A percentile compares a stretch with the other conserved stretches of the same genome.
These are phyloP conservation scores for Lagerstroemia speciosa DNA, from an alignment of 345 rosid genomes.

Conservation along the genomic window DNA sequence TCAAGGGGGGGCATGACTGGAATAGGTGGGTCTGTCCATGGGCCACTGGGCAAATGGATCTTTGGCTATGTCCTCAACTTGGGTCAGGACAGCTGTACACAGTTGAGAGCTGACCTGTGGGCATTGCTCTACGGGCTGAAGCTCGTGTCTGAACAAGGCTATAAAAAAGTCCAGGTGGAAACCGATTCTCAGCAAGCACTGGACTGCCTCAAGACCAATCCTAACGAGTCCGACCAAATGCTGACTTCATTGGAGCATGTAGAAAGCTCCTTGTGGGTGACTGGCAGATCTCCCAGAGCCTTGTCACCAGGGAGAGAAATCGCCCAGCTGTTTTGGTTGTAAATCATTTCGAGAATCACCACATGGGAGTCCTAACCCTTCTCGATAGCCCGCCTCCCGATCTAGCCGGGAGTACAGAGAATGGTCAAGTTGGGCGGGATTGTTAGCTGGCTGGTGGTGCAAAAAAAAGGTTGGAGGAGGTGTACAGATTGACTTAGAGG, in stretches of 20 bases:
- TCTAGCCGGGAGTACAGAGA: conserved; percentile 6
- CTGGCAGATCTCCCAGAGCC: conserved; percentile 36
- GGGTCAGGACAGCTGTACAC: conserved; percentile 7
- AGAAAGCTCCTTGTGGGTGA: conserved; percentile 18
- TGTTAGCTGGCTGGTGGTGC: not conserved
- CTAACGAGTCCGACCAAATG: conserved; percentile 12
- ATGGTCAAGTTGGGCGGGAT: not conserved
- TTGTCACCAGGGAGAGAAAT: conserved; percentile 25
- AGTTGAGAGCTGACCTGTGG: conserved; percentile 29
- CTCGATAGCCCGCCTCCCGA: conserved; percentile 28
- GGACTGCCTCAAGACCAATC: conserved; percentile 17
- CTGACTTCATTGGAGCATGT: conserved; percentile 26
- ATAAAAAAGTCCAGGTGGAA: conserved; percentile 30
- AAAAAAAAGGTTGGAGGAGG: no score
- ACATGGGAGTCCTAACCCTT: conserved; percentile 4
- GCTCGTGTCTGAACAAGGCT: conserved; percentile 38
- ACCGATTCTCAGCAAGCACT: conserved; percentile 21
- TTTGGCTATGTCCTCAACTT: conserved; percentile 32
- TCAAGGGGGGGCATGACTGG: conserved; percentile 16
- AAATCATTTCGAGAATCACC: conserved; percentile 11
- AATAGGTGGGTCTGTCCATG: conserved; percentile 39
- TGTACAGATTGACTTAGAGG: not conserved
- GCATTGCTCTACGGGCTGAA: conserved; percentile 43
- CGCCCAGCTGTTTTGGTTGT: conserved; percentile 44
- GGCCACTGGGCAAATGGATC: conserved; percentile 48